These are phyloP conservation scores for Termitomyces sp. DNA, from an alignment of 768 basidiomycete genomes.

Conservation along the genomic window DNA sequence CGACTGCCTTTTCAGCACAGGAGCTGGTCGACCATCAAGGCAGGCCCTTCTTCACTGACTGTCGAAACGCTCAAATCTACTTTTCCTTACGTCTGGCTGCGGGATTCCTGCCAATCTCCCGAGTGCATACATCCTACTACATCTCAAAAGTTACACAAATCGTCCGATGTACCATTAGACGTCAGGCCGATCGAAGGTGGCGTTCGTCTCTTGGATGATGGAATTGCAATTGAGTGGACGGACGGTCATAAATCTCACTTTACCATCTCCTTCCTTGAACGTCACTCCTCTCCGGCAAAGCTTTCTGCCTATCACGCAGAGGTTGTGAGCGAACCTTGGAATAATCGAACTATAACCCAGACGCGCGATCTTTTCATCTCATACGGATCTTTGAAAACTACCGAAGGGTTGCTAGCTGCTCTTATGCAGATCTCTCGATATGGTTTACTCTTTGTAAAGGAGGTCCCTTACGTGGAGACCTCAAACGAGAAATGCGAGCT, in stretches of 20 bases:
- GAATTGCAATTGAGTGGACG: conserved; percentile 49
- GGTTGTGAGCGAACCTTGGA: conserved; percentile 8
- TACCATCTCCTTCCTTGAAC: conserved; percentile 34
- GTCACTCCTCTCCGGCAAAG: conserved; percentile 33
- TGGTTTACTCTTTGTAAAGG: conserved; percentile 68
- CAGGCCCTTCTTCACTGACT: conserved; percentile 23
- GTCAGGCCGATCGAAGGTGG: conserved; percentile 40
- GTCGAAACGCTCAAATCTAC: conserved; percentile 36
- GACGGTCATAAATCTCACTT: conserved; percentile 61
- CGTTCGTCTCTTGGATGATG: conserved; percentile 35
- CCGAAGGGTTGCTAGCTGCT: conserved; percentile 45
- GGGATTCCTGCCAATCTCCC: conserved; percentile 74
- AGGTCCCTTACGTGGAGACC: conserved; percentile 62
- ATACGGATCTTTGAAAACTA: conserved; percentile 45
- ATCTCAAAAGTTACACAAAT: conserved; percentile 67
- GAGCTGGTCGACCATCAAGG: conserved; percentile 20
- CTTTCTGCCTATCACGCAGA: conserved; percentile 16
- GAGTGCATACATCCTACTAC: conserved; percentile 75
- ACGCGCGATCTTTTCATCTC: conserved; percentile 45
- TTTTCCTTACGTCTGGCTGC: conserved; percentile 74
- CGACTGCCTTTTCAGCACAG: neutral
- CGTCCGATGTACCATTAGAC: conserved; percentile 57
- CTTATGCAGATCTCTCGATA: conserved; percentile 67
- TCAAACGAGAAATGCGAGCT: conserved; percentile 62
- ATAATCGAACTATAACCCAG: conserved; percentile 11